Percentiles rank a stretch among this genome's conserved stretches.
These are phyloP conservation scores for Xylaria hypoxylon DNA, from an alignment of 2,329 filamentous ascomycete genomes.

Conservation along the genomic window DNA sequence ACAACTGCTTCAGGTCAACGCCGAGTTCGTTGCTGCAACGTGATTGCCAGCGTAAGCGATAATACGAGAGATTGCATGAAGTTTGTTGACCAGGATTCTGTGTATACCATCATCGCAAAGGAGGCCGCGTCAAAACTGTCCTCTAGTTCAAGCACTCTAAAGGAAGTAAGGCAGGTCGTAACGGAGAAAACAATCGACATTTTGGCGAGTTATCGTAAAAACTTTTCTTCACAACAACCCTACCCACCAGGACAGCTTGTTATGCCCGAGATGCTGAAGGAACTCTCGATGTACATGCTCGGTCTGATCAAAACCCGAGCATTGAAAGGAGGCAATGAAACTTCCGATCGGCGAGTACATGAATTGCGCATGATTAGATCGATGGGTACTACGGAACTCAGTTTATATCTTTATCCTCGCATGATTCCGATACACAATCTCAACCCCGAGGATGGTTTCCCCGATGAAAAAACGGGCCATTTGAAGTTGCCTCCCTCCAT, in stretches of 20 bases:
- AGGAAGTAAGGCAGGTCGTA: constrained; percentile 84
- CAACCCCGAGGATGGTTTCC: constrained; percentile 86
- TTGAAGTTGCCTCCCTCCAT: constrained; percentile 84
- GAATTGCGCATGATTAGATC: constrained; percentile 90
- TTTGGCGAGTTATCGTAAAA: constrained; percentile 90
- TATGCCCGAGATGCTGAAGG: constrained; percentile 94
- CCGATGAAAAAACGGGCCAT: constrained; percentile 86
- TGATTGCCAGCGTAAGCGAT: constrained; percentile 92
- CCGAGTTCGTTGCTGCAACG: constrained; percentile 90
- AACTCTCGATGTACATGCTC: constrained; percentile 96
- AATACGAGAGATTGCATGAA: constrained; percentile 86
- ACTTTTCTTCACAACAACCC: constrained; percentile 78
- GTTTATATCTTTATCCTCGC: constrained; percentile 92
- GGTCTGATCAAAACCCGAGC: constrained; percentile 89
- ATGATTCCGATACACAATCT: constrained; percentile 94
- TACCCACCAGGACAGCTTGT: constrained; percentile 94
- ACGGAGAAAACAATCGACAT: constrained; percentile 95
- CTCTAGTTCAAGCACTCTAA: constrained; percentile 75
- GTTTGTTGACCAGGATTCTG: constrained; percentile 95
- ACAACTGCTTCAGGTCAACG: constrained; percentile 91
- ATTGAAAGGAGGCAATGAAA: constrained; percentile 92
- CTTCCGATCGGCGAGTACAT: constrained; percentile 88
- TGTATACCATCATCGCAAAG: constrained; percentile 89
- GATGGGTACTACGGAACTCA: constrained; percentile 87
- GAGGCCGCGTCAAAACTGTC: constrained; percentile 90